These are phyloP conservation scores for Termitomyces bulborhizus DNA, from an alignment of 768 basidiomycete genomes.

Conservation along the genomic window DNA sequence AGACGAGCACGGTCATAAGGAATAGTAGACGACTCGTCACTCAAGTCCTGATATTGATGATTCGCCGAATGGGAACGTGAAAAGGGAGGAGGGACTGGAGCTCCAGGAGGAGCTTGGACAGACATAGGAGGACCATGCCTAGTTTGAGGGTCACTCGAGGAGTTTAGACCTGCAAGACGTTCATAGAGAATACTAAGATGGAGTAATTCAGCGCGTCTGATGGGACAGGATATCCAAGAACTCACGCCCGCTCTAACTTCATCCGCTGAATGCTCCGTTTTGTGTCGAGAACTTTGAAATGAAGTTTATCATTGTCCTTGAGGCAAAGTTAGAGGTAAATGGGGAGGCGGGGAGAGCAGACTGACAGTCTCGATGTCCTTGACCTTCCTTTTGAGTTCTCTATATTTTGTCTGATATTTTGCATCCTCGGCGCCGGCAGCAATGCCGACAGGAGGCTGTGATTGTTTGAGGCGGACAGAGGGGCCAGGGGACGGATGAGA, in stretches of 20 bases:
- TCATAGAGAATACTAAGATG: constrained; percentile 63
- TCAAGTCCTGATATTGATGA: constrained; percentile 26
- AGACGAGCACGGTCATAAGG: constrained; percentile 29
- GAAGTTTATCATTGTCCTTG: constrained; percentile 86
- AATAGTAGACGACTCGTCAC: constrained; percentile 28
- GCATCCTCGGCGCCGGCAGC: constrained; percentile 78
- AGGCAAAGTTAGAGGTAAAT: constrained; percentile 14
- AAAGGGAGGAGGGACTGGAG: constrained; percentile 28
- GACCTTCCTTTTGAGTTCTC: constrained; percentile 82
- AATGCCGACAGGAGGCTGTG: constrained; percentile 52
- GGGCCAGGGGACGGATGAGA: constrained; percentile 52
- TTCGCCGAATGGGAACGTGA: constrained; percentile 20
- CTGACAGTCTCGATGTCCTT: constrained; percentile 79
- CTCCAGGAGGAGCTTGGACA: constrained; percentile 25
- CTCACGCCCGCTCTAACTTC: constrained; percentile 86
- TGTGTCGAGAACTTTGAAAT: constrained; percentile 72
- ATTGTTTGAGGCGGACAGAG: constrained; percentile 39
- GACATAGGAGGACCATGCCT: constrained; percentile 27
- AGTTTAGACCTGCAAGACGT: constrained; percentile 57
- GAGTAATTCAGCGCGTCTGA: constrained; percentile 10
- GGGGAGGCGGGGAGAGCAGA: constrained; percentile 14
- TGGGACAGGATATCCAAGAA: constrained; percentile 19
- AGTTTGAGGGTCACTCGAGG: constrained; percentile 45
- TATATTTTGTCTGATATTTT: constrained; percentile 86
- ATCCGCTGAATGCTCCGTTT: constrained; percentile 82